phyloP scores from a whole-genome alignment of 148 eudicot species.

The Arctostaphylos glauca region DNA sequence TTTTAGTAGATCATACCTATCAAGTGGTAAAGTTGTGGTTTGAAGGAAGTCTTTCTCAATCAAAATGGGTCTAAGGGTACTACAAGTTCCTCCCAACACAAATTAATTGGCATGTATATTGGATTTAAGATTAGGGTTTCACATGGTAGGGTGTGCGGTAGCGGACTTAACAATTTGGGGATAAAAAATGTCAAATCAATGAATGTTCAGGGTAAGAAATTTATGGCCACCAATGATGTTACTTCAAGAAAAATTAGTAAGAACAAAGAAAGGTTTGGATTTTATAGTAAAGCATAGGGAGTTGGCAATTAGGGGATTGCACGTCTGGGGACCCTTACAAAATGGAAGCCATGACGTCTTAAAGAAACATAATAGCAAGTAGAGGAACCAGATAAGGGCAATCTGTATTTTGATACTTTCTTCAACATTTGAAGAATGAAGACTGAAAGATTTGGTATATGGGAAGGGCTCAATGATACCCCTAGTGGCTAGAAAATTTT shows the following conservation, averaged over 20 bases:
- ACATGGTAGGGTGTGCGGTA: constrained; percentile 3
- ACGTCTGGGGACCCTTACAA: not conserved
- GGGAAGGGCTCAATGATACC: not conserved
- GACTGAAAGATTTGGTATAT: not conserved
- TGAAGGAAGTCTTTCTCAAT: constrained; percentile 4
- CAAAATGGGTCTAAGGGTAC: not conserved
- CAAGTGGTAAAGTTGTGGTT: not conserved
- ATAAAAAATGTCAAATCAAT: not conserved
- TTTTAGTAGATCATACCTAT: not conserved
- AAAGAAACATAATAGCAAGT: not conserved
- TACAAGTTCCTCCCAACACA: not conserved
- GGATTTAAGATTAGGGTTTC: not conserved
- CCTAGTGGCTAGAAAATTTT: constrained; percentile 2
- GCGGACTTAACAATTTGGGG: not conserved
- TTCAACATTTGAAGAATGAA: not conserved
- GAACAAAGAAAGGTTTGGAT: constrained; percentile 3
- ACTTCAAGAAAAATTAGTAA: not conserved
- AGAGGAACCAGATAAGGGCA: not conserved
- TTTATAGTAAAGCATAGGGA: not conserved
- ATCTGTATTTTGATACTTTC: not conserved
- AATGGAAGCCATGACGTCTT: not conserved
- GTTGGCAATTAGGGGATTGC: not conserved
- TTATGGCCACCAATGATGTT: not conserved
- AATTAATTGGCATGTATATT: not conserved
- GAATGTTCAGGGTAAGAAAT: not conserved